A percentile compares a stretch with the other conserved stretches of the same genome.
Evolutionary conservation across 2,329 filamentous ascomycete genomes (phyloP).

Genomic region (Colletotrichum tofieldiae): DNA sequence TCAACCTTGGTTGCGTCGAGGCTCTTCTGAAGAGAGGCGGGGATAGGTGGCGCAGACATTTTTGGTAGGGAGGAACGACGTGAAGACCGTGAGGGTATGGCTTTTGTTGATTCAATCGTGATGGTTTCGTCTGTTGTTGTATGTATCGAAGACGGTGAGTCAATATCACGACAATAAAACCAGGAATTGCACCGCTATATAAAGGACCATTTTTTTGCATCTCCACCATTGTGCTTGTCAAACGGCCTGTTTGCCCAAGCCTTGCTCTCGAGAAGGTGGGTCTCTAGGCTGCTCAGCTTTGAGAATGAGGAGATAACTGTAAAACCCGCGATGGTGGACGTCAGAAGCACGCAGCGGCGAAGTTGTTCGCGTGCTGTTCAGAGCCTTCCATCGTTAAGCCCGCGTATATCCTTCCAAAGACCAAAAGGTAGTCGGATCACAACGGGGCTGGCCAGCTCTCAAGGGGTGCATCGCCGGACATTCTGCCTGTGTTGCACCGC

Average conservation of each 20-base stretch:
- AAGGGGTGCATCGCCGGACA: not conserved
- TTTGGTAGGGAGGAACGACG: not conserved
- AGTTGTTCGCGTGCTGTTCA: no score
- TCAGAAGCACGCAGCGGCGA: not conserved
- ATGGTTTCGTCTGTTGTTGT: no score
- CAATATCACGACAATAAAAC: not conserved
- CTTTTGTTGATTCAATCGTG: no score
- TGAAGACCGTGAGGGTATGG: not conserved
- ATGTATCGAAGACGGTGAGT: not conserved
- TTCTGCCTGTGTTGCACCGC: not conserved
- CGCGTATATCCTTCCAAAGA: not conserved
- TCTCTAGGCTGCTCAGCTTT: no score
- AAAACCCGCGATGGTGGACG: not conserved
- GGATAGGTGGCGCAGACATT: conserved; percentile 23
- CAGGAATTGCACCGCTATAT: not conserved
- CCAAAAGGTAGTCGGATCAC: not conserved
- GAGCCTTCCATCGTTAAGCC: not conserved
- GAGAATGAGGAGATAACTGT: conserved; percentile 1
- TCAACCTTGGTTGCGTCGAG: conserved; percentile 57
- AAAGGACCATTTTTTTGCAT: not conserved
- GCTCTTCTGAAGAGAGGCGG: conserved; percentile 32
- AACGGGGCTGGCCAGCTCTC: no score
- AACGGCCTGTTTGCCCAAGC: not conserved
- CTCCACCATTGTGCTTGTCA: not conserved
- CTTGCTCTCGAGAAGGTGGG: not conserved